Percentiles rank a stretch among this genome's conserved stretches.
Conservation (phyloP, 2,329 filamentous ascomycete species). For the Coniella vitis region DNA sequence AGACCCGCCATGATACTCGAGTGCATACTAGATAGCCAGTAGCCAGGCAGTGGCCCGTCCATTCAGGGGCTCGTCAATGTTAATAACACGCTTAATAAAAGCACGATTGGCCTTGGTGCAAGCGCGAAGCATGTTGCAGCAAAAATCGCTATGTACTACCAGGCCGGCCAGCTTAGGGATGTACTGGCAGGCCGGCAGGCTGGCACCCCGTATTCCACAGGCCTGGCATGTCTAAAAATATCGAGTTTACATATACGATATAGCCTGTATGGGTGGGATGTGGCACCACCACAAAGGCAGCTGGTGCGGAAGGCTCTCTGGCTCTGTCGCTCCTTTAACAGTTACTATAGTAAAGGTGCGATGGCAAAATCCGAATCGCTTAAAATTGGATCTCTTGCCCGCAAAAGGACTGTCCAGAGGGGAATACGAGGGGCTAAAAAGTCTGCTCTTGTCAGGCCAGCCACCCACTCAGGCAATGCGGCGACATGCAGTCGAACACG, state of each 20-base stretch:
- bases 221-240: slow-evolving; percentile 14
- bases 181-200: not conserved
- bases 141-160: too few relatives aligned
- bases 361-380: slow-evolving; percentile 8
- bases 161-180: too few relatives aligned
- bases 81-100: not conserved
- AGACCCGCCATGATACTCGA: too few relatives aligned
- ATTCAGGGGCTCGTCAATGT: slow-evolving; percentile 1
- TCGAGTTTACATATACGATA: not conserved
- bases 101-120: not conserved
- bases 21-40: too few relatives aligned
- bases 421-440: slow-evolving; percentile 15
- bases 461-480: not conserved
- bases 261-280: too few relatives aligned
- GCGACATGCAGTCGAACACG: slow-evolving; percentile 7
- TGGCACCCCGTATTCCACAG: not conserved
- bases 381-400: not conserved
- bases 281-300: not conserved
- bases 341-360: not conserved
- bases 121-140: too few relatives aligned
- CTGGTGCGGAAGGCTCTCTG: not conserved
- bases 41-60: not conserved
- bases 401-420: slow-evolving; percentile 4
- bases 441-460: not conserved
- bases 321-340: not conserved